These are phyloP conservation scores for Globisporangium cylindrosporum DNA, from an alignment of 352 stramenopile species.

Conservation along the genomic window DNA sequence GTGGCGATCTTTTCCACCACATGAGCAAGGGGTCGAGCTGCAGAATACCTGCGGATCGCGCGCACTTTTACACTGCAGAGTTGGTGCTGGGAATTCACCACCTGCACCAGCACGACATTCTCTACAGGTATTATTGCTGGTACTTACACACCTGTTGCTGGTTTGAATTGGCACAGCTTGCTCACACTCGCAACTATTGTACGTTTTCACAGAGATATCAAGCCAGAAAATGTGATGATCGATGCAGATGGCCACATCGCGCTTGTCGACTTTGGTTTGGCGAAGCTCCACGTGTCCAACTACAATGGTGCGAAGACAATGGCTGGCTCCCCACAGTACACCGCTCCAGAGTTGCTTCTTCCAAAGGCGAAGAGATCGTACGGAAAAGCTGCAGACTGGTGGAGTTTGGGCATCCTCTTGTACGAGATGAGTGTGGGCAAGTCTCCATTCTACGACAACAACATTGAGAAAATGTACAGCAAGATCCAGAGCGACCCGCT, in stretches of 20 bases:
- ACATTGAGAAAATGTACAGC: constrained; percentile 94
- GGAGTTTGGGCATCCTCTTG: constrained; percentile 88
- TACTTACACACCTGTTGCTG: too few relatives aligned
- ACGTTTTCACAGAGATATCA: constrained; percentile 84
- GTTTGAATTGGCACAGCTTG: neutral
- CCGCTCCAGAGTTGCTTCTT: constrained; percentile 76
- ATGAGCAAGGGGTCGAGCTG: constrained; percentile 89
- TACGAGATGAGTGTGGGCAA: constrained; percentile 94
- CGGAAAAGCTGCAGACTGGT: constrained; percentile 87
- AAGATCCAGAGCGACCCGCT: constrained; percentile 89
- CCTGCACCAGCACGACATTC: constrained; percentile 93
- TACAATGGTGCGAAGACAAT: constrained; percentile 89
- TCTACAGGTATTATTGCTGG: constrained; percentile 71
- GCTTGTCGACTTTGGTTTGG: constrained; percentile 94
- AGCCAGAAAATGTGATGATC: constrained; percentile 96
- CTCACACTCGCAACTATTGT: neutral
- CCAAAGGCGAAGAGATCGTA: constrained; percentile 87
- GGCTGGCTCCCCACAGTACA: constrained; percentile 87
- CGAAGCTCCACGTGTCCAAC: constrained; percentile 91
- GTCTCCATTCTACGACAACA: constrained; percentile 92
- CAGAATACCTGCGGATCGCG: constrained; percentile 74
- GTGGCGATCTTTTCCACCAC: constrained; percentile 86
- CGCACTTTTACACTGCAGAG: constrained; percentile 93
- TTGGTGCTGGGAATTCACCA: constrained; percentile 91
- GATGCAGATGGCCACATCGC: constrained; percentile 94